These are phyloP conservation scores for Acmispon strigosus DNA, from an alignment of 306 rosid genomes.

Conservation along the genomic window DNA sequence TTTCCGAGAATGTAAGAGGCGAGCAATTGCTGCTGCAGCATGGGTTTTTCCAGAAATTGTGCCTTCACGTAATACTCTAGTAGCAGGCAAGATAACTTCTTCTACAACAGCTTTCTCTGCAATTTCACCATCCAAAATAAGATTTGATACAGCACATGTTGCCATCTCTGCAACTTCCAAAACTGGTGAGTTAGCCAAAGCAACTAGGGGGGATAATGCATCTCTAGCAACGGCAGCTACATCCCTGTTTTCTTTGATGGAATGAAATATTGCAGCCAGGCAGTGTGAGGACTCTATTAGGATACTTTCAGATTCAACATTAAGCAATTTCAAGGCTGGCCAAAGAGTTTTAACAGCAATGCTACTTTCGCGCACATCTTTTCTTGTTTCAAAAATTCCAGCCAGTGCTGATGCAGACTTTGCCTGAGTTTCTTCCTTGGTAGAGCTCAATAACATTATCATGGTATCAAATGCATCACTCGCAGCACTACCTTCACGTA, in stretches of 20 bases:
- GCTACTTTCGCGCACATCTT: conserved; percentile 87
- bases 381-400: conserved; percentile 80
- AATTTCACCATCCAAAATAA: conserved; percentile 71
- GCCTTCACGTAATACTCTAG: conserved; percentile 84
- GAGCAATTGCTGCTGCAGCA: conserved; percentile 95
- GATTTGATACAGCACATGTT: conserved; percentile 87
- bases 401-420: conserved; percentile 91
- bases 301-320: conserved; percentile 72
- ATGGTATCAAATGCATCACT: conserved; percentile 89
- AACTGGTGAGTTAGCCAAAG: conserved; percentile 66
- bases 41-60: conserved; percentile 68
- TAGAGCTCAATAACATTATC: conserved; percentile 68
- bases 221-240: conserved; percentile 75
- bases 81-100: conserved; percentile 85
- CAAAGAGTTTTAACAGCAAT: conserved; percentile 74
- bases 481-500: conserved; percentile 92
- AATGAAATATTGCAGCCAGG: conserved; percentile 85
- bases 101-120: conserved; percentile 71
- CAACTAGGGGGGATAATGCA: conserved; percentile 50
- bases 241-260: conserved; percentile 85
- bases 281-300: conserved; percentile 78
- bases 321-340: conserved; percentile 67
- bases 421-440: conserved; percentile 92
- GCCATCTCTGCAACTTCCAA: conserved; percentile 88
- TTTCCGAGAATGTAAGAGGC: conserved; percentile 67